Conservation (phyloP, 169 alveolate genomes). For the Cryptosporidium bovis region DNA sequence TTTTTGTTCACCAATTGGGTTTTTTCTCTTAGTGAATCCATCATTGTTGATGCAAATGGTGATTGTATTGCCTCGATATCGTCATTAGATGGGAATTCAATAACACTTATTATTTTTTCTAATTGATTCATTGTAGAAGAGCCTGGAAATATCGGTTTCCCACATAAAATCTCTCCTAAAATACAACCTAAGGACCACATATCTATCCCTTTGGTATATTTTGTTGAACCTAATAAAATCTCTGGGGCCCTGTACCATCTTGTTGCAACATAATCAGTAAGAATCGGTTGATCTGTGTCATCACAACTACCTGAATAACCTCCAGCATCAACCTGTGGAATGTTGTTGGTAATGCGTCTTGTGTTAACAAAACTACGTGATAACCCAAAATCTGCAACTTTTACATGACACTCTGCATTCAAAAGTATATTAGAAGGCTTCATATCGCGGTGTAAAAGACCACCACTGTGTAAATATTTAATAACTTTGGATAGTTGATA, state of each 20-base stretch:
- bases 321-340: not conserved
- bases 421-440: constrained; percentile 97
- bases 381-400: constrained; percentile 98
- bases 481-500: constrained; percentile 92
- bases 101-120: constrained; percentile 91
- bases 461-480: constrained; percentile 94
- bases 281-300: constrained; percentile 85
- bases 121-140: constrained; percentile 97
- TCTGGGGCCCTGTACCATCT: constrained; percentile 99
- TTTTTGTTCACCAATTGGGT: constrained; percentile 57
- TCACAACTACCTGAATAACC: constrained; percentile 80
- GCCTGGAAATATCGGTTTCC: constrained; percentile 98
- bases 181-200: constrained; percentile 99
- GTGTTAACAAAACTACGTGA: constrained; percentile 89
- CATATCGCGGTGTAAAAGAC: constrained; percentile 96
- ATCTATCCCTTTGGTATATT: constrained; percentile 98
- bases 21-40: constrained; percentile 81
- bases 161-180: constrained; percentile 94
- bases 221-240: constrained; percentile 94
- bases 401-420: constrained; percentile 96
- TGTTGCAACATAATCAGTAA: constrained; percentile 99
- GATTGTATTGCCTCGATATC: constrained; percentile 91
- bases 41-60: constrained; percentile 89
- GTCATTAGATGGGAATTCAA: constrained; percentile 93
- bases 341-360: constrained; percentile 32